Percentiles rank a stretch among this genome's conserved stretches.
Evolutionary conservation across 78 protist species (phyloP).

Genomic region (Fonticula alba): DNA sequence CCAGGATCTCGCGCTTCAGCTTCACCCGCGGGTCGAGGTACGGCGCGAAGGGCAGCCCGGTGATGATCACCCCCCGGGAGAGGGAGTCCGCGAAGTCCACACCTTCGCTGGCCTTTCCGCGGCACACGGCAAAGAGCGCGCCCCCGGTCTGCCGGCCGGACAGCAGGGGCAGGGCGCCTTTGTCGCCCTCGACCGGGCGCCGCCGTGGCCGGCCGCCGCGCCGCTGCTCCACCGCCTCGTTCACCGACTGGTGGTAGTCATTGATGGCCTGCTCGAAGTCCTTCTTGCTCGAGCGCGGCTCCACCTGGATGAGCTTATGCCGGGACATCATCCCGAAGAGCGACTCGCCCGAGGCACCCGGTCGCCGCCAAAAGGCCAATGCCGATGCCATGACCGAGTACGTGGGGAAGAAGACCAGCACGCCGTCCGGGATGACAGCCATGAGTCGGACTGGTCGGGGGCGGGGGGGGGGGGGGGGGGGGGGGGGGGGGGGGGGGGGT

Average conservation of each 20-base stretch:
- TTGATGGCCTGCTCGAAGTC: too few species aligned
- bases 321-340: not conserved
- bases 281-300: too few species aligned
- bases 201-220: constrained; percentile 5
- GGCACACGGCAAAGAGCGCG: constrained; percentile 63
- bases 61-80: constrained; percentile 83
- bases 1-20: constrained; percentile 28
- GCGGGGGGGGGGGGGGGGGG: too few species aligned
- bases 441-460: too few species aligned
- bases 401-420: constrained; percentile 91
- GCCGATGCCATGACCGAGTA: constrained; percentile 29
- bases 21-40: constrained; percentile 14
- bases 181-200: constrained; percentile 14
- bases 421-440: constrained; percentile 65
- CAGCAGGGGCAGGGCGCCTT: constrained; percentile 1
- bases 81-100: constrained; percentile 73
- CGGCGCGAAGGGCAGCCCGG: constrained; percentile 80
- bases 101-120: constrained; percentile 89
- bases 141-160: constrained; percentile 32
- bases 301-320: too few species aligned
- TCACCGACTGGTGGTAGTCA: too few species aligned
- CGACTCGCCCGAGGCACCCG: not conserved
- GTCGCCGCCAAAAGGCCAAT: not conserved
- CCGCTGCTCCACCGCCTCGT: constrained; percentile 48
- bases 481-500: too few species aligned